Percentiles rank a stretch among this genome's conserved stretches.
Evolutionary conservation across 495 filamentous ascomycete genomes (phyloP).

Genomic region (Penicillium crystallinum): DNA sequence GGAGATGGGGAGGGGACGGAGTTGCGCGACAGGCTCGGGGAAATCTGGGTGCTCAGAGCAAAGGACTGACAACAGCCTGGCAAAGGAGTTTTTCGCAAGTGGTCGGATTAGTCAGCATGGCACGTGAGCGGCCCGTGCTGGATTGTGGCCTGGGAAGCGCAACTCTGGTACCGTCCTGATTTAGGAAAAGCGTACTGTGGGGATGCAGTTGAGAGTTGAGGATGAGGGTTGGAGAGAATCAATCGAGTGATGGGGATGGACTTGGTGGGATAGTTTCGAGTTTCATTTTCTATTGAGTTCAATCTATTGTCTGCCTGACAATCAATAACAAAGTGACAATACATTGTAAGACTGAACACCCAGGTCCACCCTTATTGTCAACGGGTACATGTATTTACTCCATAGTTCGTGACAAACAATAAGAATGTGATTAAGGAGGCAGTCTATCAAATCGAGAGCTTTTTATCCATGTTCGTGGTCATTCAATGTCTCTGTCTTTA

Average conservation of each 20-base stretch:
- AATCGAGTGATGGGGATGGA: neutral
- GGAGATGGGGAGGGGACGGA: constrained; percentile 42
- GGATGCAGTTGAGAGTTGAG: neutral
- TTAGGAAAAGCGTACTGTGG: neutral
- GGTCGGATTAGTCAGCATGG: constrained; percentile 9
- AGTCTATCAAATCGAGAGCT: neutral
- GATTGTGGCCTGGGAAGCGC: constrained; percentile 1
- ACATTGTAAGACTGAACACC: neutral
- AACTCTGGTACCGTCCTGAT: constrained; percentile 2
- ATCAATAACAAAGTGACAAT: neutral
- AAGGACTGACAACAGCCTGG: constrained; percentile 34
- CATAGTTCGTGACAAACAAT: neutral
- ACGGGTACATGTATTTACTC: neutral
- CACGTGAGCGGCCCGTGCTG: constrained; percentile 5
- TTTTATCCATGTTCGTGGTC: neutral
- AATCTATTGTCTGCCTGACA: neutral
- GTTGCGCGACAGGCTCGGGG: constrained; percentile 45
- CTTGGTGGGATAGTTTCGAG: neutral
- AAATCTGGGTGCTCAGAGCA: constrained; percentile 39
- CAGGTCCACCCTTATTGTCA: neutral
- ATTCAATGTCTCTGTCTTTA: neutral
- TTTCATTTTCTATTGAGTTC: neutral
- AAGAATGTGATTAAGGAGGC: neutral
- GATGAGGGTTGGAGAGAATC: neutral
- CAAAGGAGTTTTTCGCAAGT: constrained; percentile 33